Conservation (phyloP, 2,329 filamentous ascomycete genomes). For the Fusarium kyushuense region DNA sequence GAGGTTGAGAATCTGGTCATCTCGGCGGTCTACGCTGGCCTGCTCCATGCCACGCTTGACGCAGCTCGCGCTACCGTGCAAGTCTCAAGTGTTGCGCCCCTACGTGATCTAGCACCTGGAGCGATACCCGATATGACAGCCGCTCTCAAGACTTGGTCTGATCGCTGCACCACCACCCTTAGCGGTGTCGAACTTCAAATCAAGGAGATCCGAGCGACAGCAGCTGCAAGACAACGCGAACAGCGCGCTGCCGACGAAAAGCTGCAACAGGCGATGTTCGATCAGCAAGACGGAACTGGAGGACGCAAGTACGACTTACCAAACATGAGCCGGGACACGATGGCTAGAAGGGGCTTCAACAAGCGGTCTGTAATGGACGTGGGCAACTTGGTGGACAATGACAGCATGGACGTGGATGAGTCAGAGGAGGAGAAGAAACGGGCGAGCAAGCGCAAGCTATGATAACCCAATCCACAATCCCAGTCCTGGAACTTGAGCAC, state of each 20-base stretch:
- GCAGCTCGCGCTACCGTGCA: slow-evolving; percentile 79
- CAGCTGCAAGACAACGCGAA: slow-evolving; percentile 65
- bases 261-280: slow-evolving; percentile 62
- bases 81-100: slow-evolving; percentile 82
- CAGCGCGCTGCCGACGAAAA: slow-evolving; percentile 61
- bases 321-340: slow-evolving; percentile 41
- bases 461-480: background rate
- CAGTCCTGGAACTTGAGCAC: background rate
- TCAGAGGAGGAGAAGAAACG: slow-evolving; percentile 65
- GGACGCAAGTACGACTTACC: slow-evolving; percentile 47
- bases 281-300: slow-evolving; percentile 57
- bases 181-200: slow-evolving; percentile 82
- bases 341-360: slow-evolving; percentile 46
- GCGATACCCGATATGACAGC: slow-evolving; percentile 76
- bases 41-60: slow-evolving; percentile 86
- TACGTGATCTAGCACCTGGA: slow-evolving; percentile 85
- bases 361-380: slow-evolving; percentile 59
- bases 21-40: slow-evolving; percentile 85
- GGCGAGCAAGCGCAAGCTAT: slow-evolving; percentile 67
- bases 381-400: slow-evolving; percentile 58
- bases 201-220: slow-evolving; percentile 69
- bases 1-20: slow-evolving; percentile 90
- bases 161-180: slow-evolving; percentile 81
- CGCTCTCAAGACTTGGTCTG: slow-evolving; percentile 79
- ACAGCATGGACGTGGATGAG: slow-evolving; percentile 69